Conservation (phyloP, 345 rosid genomes). For the Brassica carinata region DNA sequence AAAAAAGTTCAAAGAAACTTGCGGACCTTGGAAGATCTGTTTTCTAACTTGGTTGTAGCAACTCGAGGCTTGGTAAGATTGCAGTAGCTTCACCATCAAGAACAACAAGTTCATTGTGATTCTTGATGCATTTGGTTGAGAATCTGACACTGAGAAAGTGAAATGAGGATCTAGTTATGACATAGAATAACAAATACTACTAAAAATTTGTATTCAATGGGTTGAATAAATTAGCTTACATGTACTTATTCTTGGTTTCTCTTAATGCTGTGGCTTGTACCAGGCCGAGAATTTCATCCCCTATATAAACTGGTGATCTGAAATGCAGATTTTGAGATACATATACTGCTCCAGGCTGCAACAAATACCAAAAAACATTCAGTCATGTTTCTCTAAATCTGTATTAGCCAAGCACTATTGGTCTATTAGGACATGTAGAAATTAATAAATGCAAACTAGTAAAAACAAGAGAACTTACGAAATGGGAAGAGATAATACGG, state of each 20-base stretch:
- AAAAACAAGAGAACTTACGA: slow-evolving; percentile 53
- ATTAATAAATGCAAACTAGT: background rate
- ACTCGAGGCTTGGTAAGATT: slow-evolving; percentile 52
- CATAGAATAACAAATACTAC: background rate
- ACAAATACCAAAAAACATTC: slow-evolving; percentile 31
- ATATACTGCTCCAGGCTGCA: slow-evolving; percentile 86
- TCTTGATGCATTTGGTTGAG: slow-evolving; percentile 78
- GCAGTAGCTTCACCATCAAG: slow-evolving; percentile 81
- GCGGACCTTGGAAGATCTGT: background rate
- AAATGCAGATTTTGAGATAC: slow-evolving; percentile 80
- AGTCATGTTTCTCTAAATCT: background rate
- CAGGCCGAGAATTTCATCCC: slow-evolving; percentile 64
- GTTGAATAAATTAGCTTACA: slow-evolving; percentile 48
- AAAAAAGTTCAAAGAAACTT: background rate
- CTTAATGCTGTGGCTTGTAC: slow-evolving; percentile 57
- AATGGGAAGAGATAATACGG: slow-evolving; percentile 68
- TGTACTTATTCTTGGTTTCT: slow-evolving; percentile 57
- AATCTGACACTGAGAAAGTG: slow-evolving; percentile 58
- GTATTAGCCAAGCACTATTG: background rate
- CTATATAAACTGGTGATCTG: slow-evolving; percentile 70
- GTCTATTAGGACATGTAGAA: background rate
- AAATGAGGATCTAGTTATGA: slow-evolving; percentile 4
- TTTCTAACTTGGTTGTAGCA: slow-evolving; percentile 20
- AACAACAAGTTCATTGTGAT: slow-evolving; percentile 50
- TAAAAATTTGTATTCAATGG: background rate